A percentile compares a stretch with the other conserved stretches of the same genome.
phyloP scores from a whole-genome alignment of 2,329 filamentous ascomycete species.

The Penicillium olsonii region DNA sequence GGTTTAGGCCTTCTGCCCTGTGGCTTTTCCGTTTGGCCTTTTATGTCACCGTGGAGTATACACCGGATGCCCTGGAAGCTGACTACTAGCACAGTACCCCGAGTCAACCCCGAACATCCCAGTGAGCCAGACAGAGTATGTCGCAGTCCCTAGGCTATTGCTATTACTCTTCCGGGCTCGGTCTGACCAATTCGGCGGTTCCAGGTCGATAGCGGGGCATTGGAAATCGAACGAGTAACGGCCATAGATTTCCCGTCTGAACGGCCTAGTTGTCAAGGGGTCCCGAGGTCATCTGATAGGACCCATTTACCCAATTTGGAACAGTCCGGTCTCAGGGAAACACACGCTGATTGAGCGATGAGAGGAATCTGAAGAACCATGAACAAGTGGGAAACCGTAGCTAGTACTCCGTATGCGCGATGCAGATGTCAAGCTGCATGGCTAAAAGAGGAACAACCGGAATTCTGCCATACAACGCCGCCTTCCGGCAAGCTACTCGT shows the following conservation, averaged over 20 bases:
- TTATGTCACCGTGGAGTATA: not conserved
- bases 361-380: not conserved
- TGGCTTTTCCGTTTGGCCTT: too few relatives aligned
- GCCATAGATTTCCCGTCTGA: not conserved
- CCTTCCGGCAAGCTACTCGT: not conserved
- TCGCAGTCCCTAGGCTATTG: slow-evolving; percentile 1
- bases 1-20: too few relatives aligned
- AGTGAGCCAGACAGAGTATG: too few relatives aligned
- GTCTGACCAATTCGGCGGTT: slow-evolving; percentile 1
- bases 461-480: not conserved
- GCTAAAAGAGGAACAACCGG: not conserved
- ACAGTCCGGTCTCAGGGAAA: too few relatives aligned
- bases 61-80: not conserved
- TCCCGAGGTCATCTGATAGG: not conserved
- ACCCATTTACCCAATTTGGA: too few relatives aligned
- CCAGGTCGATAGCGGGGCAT: not conserved
- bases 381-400: not conserved
- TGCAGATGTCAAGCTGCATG: not conserved
- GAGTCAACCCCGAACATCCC: too few relatives aligned
- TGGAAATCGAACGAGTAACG: slow-evolving; percentile 5
- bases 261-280: not conserved
- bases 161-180: slow-evolving; percentile 5
- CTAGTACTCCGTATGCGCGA: not conserved
- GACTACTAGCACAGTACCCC: not conserved
- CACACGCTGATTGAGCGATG: not conserved